Evolutionary conservation across 73 alveolate species (phyloP).

Genomic region (Paramecium sonneborni): DNA sequence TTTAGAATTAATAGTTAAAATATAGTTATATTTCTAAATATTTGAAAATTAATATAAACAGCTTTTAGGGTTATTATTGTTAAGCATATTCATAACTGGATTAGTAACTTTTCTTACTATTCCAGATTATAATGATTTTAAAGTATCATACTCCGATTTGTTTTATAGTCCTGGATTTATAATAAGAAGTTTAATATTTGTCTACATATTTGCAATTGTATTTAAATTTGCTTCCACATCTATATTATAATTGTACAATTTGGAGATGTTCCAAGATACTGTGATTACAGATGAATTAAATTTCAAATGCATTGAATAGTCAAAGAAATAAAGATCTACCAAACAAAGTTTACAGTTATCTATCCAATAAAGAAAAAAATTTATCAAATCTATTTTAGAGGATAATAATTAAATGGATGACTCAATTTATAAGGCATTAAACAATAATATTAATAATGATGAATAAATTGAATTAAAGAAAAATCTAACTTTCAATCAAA

Average conservation of each 20-base stretch:
- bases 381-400: background rate
- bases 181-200: background rate
- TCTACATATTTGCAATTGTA: constrained; percentile 15
- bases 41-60: background rate
- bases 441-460: background rate
- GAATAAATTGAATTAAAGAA: constrained; percentile 17
- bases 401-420: constrained; percentile 42
- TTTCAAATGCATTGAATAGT: background rate
- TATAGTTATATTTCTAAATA: background rate
- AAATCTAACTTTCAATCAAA: background rate
- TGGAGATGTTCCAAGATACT: background rate
- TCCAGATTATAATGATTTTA: background rate
- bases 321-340: background rate
- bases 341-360: background rate
- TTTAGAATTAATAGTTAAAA: background rate
- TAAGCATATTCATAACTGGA: background rate
- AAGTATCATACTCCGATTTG: constrained; percentile 14
- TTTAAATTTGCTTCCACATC: background rate
- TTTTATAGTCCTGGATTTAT: constrained; percentile 56
- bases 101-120: background rate
- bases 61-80: background rate
- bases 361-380: background rate
- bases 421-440: constrained; percentile 6
- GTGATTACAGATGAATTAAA: background rate
- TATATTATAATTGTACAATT: background rate